A percentile compares a stretch with the other conserved stretches of the same genome.
These are phyloP conservation scores for Musa itinerans DNA, from an alignment of 176 grass and related monocot species.

Conservation along the genomic window DNA sequence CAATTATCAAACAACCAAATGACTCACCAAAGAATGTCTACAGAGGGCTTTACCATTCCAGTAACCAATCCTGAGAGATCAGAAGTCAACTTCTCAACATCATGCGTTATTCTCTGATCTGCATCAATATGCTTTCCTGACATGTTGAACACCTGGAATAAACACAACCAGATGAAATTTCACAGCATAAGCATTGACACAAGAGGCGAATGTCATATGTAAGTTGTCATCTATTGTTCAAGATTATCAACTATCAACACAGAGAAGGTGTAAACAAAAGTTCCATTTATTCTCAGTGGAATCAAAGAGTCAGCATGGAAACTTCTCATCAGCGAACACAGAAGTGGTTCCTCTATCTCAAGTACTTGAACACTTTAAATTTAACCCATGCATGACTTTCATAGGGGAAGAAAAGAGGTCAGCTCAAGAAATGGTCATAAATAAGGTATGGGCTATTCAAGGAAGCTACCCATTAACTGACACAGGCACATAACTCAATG, in stretches of 20 bases:
- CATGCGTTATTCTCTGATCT: slow-evolving; percentile 88
- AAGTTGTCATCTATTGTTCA: too few species aligned
- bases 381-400: background rate
- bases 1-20: slow-evolving; percentile 10
- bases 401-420: background rate
- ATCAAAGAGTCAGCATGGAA: background rate
- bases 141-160: slow-evolving; percentile 81
- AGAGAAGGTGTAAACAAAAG: too few species aligned
- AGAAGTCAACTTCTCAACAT: slow-evolving; percentile 91
- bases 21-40: slow-evolving; percentile 95
- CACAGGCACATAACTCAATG: too few species aligned
- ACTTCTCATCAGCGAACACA: background rate
- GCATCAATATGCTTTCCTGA: slow-evolving; percentile 79
- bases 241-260: background rate
- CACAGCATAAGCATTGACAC: background rate
- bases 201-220: too few species aligned
- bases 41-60: slow-evolving; percentile 91
- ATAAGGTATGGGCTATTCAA: too few species aligned
- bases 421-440: too few species aligned
- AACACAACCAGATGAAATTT: slow-evolving; percentile 21
- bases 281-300: background rate
- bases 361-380: background rate
- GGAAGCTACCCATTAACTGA: too few species aligned
- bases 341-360: background rate
- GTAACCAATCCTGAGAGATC: slow-evolving; percentile 95